Evolutionary conservation across 2,329 filamentous ascomycete species (phyloP).

Genomic region (Exophiala calicioides): DNA sequence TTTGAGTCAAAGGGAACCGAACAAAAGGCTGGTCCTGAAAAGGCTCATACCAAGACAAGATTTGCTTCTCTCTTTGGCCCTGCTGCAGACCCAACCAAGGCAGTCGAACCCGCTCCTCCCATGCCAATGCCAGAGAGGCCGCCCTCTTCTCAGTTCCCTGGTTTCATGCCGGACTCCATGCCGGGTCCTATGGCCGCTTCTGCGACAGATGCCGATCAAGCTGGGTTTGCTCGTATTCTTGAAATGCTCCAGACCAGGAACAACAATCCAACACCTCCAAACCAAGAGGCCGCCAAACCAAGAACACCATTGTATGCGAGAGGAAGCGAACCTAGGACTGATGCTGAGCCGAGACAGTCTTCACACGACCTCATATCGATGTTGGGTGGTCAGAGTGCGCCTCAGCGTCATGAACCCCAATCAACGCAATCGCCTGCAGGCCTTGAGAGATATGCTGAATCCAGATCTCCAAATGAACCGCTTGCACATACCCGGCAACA

Average conservation of each 20-base stretch:
- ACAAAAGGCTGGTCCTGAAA: conserved; percentile 49
- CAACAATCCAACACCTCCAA: conserved; percentile 47
- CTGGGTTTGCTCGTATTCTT: conserved; percentile 80
- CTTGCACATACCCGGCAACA: conserved; percentile 23
- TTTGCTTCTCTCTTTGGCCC: conserved; percentile 80
- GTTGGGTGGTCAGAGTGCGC: conserved; percentile 8
- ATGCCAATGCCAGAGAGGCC: conserved; percentile 40
- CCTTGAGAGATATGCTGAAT: conserved; percentile 20
- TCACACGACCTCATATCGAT: conserved; percentile 10
- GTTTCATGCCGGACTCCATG: no score
- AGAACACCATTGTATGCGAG: conserved; percentile 40
- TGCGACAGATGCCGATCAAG: conserved; percentile 67
- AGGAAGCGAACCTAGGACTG: conserved; percentile 37
- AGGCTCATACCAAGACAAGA: conserved; percentile 70
- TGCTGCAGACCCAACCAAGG: conserved; percentile 35
- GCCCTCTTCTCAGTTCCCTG: conserved; percentile 26
- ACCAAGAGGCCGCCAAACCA: conserved; percentile 32
- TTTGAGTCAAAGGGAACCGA: conserved; percentile 36
- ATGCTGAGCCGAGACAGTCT: conserved; percentile 10
- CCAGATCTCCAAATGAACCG: conserved; percentile 20
- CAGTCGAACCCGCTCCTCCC: conserved; percentile 30
- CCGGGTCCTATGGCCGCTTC: no score
- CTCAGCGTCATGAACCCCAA: conserved; percentile 5
- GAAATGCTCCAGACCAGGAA: conserved; percentile 70
- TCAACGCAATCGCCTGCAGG: conserved; percentile 1